These are phyloP conservation scores for Pseudogymnoascus sp. DNA, from an alignment of 2,329 filamentous ascomycete genomes.

Conservation along the genomic window DNA sequence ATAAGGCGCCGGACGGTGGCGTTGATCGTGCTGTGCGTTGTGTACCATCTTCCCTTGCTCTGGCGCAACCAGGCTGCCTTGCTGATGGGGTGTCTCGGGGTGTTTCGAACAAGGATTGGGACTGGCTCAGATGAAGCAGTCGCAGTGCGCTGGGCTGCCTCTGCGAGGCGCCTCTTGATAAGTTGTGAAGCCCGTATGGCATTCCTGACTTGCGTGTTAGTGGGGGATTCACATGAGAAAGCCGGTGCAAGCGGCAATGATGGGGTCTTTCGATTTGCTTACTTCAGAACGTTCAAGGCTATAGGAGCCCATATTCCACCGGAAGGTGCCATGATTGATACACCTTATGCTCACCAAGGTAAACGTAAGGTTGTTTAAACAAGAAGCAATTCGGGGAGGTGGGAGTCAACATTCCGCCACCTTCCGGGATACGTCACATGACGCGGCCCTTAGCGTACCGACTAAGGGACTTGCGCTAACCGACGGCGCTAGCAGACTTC, in stretches of 20 bases:
- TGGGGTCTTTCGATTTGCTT: conserved; percentile 18
- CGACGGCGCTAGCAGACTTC: conserved; percentile 10
- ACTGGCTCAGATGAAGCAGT: conserved; percentile 42
- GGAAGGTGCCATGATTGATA: conserved; percentile 26
- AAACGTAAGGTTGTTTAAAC: conserved; percentile 1
- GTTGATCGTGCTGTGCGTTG: conserved; percentile 48
- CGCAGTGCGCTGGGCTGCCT: conserved; percentile 34
- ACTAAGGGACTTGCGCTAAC: conserved; percentile 7
- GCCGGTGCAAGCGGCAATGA: conserved; percentile 13
- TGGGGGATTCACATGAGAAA: conserved; percentile 6
- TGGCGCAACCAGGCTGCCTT: conserved; percentile 58
- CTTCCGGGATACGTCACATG: conserved; percentile 8
- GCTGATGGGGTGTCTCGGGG: conserved; percentile 48
- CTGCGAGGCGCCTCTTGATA: conserved; percentile 38
- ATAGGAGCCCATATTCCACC: conserved; percentile 28
- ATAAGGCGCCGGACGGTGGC: conserved; percentile 38
- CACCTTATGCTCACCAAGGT: neutral
- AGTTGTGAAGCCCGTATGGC: conserved; percentile 41
- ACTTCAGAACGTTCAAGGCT: conserved; percentile 28
- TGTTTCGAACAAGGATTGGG: conserved; percentile 51
- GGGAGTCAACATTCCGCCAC: conserved; percentile 1
- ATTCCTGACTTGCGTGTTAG: conserved; percentile 31
- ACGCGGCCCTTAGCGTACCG: conserved; percentile 3
- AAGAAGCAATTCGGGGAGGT: neutral
- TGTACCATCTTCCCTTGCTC: conserved; percentile 57